phyloP scores from a whole-genome alignment of 2,329 filamentous ascomycete species.

The Hirsutella minnesotensis region DNA sequence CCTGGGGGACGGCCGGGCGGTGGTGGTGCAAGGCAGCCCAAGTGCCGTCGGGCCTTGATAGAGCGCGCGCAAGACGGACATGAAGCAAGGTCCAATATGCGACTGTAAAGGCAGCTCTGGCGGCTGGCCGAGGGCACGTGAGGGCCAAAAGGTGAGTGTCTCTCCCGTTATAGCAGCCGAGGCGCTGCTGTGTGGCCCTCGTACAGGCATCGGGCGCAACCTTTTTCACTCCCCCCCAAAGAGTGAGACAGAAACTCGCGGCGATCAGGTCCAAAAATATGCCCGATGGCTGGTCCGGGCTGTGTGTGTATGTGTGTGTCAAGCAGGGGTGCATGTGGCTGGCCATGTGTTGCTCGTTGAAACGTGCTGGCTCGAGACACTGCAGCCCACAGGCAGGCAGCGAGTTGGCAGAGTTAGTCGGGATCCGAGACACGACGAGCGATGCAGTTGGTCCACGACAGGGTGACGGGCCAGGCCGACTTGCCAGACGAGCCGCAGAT shows the following conservation, averaged over 20 bases:
- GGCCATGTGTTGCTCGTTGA: conserved; percentile 25
- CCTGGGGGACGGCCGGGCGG: too few relatives aligned
- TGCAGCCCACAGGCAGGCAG: conserved; percentile 17
- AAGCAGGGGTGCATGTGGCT: conserved; percentile 15
- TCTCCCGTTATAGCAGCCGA: neutral
- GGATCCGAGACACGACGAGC: conserved; percentile 8
- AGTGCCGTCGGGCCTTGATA: neutral
- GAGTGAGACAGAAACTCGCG: conserved; percentile 7
- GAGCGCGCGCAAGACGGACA: neutral
- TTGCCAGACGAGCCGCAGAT: neutral
- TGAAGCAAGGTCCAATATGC: neutral
- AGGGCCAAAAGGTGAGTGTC: conserved; percentile 1
- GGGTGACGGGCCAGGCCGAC: neutral
- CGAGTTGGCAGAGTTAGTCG: conserved; percentile 18
- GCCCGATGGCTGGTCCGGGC: too few relatives aligned
- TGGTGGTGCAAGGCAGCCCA: neutral
- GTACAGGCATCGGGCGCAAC: neutral
- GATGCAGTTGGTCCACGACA: conserved; percentile 5
- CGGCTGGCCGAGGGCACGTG: conserved; percentile 1
- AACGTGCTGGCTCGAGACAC: conserved; percentile 18
- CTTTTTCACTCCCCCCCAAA: neutral
- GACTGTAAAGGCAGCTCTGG: neutral
- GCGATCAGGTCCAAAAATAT: too few relatives aligned
- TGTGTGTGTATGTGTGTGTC: conserved; percentile 4
- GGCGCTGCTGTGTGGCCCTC: neutral